These are phyloP conservation scores for Centaurea solstitialis DNA, from an alignment of 129 eudicot species.

Conservation along the genomic window DNA sequence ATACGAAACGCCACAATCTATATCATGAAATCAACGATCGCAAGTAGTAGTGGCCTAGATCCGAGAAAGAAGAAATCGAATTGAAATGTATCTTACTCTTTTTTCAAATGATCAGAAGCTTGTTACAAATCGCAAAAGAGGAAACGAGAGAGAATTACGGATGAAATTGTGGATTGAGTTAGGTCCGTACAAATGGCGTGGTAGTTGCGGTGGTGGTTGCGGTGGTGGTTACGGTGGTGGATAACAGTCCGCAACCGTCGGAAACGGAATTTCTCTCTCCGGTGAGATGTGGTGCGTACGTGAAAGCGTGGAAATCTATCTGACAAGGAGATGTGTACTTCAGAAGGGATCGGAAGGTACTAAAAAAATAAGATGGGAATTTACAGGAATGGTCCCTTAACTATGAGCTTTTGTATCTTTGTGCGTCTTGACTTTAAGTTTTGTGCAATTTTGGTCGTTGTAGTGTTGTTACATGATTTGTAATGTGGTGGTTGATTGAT, in stretches of 20 bases:
- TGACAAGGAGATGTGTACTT: constrained; percentile 21
- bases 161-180: constrained; percentile 27
- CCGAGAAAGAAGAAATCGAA: constrained; percentile 12
- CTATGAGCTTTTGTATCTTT: neutral
- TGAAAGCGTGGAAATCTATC: constrained; percentile 27
- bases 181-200: constrained; percentile 32
- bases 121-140: neutral
- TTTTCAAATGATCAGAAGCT: constrained; percentile 3
- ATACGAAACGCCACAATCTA: constrained; percentile 11
- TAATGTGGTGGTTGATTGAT: too few species aligned
- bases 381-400: neutral
- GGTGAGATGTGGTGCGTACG: constrained; percentile 1
- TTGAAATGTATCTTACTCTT: constrained; percentile 12
- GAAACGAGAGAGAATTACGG: constrained; percentile 29
- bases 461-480: too few species aligned
- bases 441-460: neutral
- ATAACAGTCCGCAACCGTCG: constrained; percentile 20
- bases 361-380: neutral
- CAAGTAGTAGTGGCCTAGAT: constrained; percentile 15
- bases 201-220: constrained; percentile 4
- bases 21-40: constrained; percentile 8
- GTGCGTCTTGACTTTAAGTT: neutral
- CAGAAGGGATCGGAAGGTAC: constrained; percentile 8
- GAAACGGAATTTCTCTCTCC: constrained; percentile 25
- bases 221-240: too few species aligned